Evolutionary conservation across 177 flowering plant genomes (phyloP).

Genomic region (Vitis hybrid): DNA sequence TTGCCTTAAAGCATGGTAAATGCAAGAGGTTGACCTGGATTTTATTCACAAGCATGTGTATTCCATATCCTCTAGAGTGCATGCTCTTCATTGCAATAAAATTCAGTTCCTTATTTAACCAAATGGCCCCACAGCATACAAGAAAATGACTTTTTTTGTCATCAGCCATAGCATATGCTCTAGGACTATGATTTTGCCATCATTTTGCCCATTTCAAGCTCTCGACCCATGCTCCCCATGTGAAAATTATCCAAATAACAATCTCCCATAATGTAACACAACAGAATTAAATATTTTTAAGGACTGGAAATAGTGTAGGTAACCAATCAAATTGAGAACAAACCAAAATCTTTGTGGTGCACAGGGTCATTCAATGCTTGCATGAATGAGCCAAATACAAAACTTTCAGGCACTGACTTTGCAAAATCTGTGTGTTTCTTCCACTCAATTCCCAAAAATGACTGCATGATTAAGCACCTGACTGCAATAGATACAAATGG

Average conservation of each 20-base stretch:
- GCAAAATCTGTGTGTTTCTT: slow-evolving; percentile 37
- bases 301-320: neutral
- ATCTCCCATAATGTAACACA: too few species aligned
- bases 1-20: too few species aligned
- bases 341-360: slow-evolving; percentile 95
- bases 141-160: too few species aligned
- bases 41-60: too few species aligned
- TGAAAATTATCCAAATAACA: neutral
- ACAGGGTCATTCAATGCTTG: slow-evolving; percentile 80
- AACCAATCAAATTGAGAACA: slow-evolving; percentile 21
- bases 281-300: neutral
- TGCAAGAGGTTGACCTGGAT: too few species aligned
- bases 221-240: neutral
- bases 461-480: slow-evolving; percentile 87
- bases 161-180: too few species aligned
- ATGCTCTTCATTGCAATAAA: too few species aligned
- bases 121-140: too few species aligned
- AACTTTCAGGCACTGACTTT: slow-evolving; percentile 63
- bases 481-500: slow-evolving; percentile 49
- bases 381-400: slow-evolving; percentile 80
- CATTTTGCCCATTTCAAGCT: neutral
- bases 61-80: too few species aligned
- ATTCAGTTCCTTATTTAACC: too few species aligned
- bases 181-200: neutral
- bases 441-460: slow-evolving; percentile 81